Evolutionary conservation across 2,329 filamentous ascomycete genomes (phyloP), one percentile per base, ranked within the genome.

Genomic region (Fusarium sp.): DNA sequence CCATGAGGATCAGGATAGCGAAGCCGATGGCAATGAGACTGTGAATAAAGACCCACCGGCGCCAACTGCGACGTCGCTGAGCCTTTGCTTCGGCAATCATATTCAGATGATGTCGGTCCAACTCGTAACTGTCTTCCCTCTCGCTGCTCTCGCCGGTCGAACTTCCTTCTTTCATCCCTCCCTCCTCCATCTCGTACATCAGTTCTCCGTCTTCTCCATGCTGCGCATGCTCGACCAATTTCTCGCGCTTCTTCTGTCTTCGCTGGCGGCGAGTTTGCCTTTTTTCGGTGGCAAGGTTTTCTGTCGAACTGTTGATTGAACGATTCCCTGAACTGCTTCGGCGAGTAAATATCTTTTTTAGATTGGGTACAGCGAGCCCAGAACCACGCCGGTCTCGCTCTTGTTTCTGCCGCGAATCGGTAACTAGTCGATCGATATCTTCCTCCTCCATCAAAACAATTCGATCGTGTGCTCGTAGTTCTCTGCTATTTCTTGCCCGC

Each of bases 151-250:
- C 82, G 32, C 85, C 85, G 0, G 85, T 87, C 6, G 79, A 80
- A 71, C 84, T 90, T 49, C 88, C 88, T 43, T 89, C 87, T 58
- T 83, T 86, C 70, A 90, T 83, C 3, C 82, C 84, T 1, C 92
- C 92, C 72, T 93, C 89, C 75, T 97, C 93, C 89, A 94, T 92
- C 77, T 95, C 91, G 73, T 92, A 93, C 88, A 96, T 91, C 70
- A 96, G 79, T 73, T 88, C 85, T 33, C 89, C 88, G 65, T 91
- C 86, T 71, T 92, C 90, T 51, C 87, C 87, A 57, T 86, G 75
- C 23, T 79, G 79, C 4, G 85, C 85, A 48, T 83, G 78, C 51
- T 80, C 78, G 66, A 81, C 75, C 71, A 84, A 73, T 63, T 76
- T 79, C 60, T 82, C 81, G 76, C 77, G 81, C 75, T 84, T 86